phyloP scores from a whole-genome alignment of 495 filamentous ascomycete species.

The Hypoxylon rickii region DNA sequence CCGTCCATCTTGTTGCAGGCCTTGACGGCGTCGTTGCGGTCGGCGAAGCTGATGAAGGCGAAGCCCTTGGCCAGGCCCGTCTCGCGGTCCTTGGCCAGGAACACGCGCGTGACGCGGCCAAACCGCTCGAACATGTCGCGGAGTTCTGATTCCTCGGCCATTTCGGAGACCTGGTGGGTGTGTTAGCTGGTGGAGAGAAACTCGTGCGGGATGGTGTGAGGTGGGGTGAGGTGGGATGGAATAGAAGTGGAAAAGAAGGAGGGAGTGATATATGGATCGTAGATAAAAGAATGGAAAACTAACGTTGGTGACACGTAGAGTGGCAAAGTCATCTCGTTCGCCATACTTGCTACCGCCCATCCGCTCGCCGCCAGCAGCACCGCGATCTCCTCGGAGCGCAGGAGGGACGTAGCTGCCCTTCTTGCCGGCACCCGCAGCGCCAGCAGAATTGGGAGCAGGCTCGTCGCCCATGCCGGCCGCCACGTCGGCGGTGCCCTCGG shows the following conservation, averaged over 20 bases:
- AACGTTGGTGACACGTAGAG: conserved; percentile 95
- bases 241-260: conserved; percentile 1
- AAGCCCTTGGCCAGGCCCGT: conserved; percentile 96
- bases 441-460: conserved; percentile 39
- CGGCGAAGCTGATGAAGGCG: conserved; percentile 94
- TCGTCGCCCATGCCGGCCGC: conserved; percentile 60
- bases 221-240: background rate
- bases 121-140: conserved; percentile 98
- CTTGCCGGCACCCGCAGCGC: conserved; percentile 58
- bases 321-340: conserved; percentile 95
- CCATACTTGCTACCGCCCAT: conserved; percentile 86
- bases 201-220: too few species aligned
- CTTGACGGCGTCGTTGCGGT: conserved; percentile 82
- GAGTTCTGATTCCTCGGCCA: conserved; percentile 92
- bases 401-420: conserved; percentile 87
- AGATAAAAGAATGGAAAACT: conserved; percentile 42
- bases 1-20: conserved; percentile 98
- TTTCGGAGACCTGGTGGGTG: conserved; percentile 78
- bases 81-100: conserved; percentile 95
- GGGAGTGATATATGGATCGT: background rate
- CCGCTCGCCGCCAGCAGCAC: conserved; percentile 72
- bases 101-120: conserved; percentile 94
- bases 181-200: conserved; percentile 19
- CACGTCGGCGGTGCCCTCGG: conserved; percentile 57
- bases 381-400: conserved; percentile 76